phyloP scores from a whole-genome alignment of 73 alveolate species.

The Paramecium tetraurelia region DNA sequence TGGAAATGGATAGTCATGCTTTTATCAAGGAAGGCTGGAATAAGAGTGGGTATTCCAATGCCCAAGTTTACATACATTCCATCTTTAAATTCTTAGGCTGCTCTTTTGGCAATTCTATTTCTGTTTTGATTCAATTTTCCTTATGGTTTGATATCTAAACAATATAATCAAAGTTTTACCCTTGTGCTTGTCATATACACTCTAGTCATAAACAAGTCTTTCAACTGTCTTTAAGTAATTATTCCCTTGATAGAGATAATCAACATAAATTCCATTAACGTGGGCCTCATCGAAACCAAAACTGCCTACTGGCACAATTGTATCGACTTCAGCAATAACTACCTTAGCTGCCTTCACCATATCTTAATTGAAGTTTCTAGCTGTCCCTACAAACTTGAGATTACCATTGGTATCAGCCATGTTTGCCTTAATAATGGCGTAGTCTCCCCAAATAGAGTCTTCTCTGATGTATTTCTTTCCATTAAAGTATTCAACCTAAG shows the following conservation, averaged over 20 bases:
- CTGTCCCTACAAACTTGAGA: conserved; percentile 80
- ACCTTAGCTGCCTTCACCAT: conserved; percentile 79
- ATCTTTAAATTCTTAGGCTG: conserved; percentile 76
- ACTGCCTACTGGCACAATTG: conserved; percentile 76
- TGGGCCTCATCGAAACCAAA: conserved; percentile 88
- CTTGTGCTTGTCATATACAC: conserved; percentile 38
- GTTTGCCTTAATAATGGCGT: conserved; percentile 78
- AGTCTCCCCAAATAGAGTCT: conserved; percentile 75
- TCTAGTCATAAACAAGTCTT: conserved; percentile 61
- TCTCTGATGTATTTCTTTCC: conserved; percentile 78
- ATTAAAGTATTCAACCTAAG: conserved; percentile 56
- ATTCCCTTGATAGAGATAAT: conserved; percentile 78
- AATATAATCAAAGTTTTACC: conserved; percentile 24
- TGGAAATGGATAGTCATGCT: conserved; percentile 66
- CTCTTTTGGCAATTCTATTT: conserved; percentile 75
- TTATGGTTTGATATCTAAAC: neutral
- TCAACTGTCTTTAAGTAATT: conserved; percentile 74
- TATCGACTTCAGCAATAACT: conserved; percentile 85
- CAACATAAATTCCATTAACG: conserved; percentile 87
- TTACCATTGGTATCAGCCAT: conserved; percentile 88
- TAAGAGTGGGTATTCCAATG: conserved; percentile 83
- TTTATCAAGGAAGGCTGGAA: conserved; percentile 65
- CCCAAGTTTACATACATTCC: conserved; percentile 88
- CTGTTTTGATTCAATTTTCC: conserved; percentile 59
- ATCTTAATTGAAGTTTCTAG: conserved; percentile 84